Evolutionary conservation across 1,284 basidiomycete species (phyloP).

Genomic region (Anthracocystis panici-leucophaei): DNA sequence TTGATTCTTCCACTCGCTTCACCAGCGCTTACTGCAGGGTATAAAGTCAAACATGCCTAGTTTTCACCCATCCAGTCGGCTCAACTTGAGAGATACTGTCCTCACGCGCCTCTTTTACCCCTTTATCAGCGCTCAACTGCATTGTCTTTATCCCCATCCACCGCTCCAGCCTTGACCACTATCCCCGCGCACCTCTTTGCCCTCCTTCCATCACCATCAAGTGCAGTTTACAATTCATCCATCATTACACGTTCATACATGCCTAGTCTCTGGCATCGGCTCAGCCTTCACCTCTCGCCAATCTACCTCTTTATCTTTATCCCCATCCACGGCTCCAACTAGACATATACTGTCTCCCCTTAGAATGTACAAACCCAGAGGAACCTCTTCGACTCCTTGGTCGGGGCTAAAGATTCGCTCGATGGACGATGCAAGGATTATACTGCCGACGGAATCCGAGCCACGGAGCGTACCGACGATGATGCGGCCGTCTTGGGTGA

Average conservation of each 20-base stretch:
- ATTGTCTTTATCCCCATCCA: no score
- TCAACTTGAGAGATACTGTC: no score
- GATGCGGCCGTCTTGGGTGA: conserved; percentile 89
- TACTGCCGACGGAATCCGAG: conserved; percentile 59
- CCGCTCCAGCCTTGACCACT: no score
- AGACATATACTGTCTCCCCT: conserved; percentile 95
- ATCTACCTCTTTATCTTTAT: conserved; percentile 83
- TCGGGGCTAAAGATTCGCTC: conserved; percentile 73
- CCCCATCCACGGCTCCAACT: conserved; percentile 90
- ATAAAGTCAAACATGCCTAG: no score
- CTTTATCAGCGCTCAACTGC: no score
- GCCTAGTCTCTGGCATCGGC: conserved; percentile 75
- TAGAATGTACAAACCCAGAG: conserved; percentile 94
- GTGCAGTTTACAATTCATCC: no score
- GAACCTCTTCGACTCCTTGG: conserved; percentile 91
- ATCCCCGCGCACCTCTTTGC: not conserved
- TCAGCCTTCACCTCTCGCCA: conserved; percentile 85
- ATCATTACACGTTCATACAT: conserved; percentile 18
- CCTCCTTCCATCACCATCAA: not conserved
- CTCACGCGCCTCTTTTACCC: no score
- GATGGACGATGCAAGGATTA: conserved; percentile 61
- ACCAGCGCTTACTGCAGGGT: no score
- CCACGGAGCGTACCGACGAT: conserved; percentile 72
- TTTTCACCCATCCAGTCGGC: no score
- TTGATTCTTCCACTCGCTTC: no score